These are phyloP conservation scores for Halteria grandinella DNA, from an alignment of 73 alveolate genomes.

Conservation along the genomic window DNA sequence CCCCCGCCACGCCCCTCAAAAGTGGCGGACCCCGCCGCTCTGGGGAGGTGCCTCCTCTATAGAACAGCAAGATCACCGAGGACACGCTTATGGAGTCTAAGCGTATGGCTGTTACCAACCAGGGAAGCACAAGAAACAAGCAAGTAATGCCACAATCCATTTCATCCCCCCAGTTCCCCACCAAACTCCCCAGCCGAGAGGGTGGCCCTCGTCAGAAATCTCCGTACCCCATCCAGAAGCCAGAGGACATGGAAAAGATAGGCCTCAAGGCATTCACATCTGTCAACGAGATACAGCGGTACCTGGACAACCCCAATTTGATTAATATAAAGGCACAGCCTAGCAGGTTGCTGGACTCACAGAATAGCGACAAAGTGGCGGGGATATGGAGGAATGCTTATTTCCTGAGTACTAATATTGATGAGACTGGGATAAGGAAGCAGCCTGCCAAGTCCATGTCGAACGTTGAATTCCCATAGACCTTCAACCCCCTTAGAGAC, in stretches of 20 bases:
- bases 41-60: too few species aligned
- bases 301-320: slow-evolving; percentile 28
- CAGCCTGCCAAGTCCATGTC: not conserved
- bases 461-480: not conserved
- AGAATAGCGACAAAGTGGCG: too few species aligned
- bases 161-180: too few species aligned
- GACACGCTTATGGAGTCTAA: not conserved
- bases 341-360: slow-evolving; percentile 45
- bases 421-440: slow-evolving; percentile 38
- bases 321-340: slow-evolving; percentile 10
- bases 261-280: slow-evolving; percentile 37
- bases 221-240: slow-evolving; percentile 6
- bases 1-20: too few species aligned
- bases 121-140: not conserved
- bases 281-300: slow-evolving; percentile 6
- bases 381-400: slow-evolving; percentile 66
- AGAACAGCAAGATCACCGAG: not conserved
- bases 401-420: slow-evolving; percentile 59
- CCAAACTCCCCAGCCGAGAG: too few species aligned
- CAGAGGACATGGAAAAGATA: slow-evolving; percentile 34
- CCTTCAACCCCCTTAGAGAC: not conserved
- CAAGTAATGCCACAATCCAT: too few species aligned
- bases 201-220: slow-evolving; percentile 1
- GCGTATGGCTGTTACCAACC: not conserved
- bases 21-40: too few species aligned